phyloP scores from a whole-genome alignment of 352 stramenopile species.

The Hyaloperonospora arabidopsidis region DNA sequence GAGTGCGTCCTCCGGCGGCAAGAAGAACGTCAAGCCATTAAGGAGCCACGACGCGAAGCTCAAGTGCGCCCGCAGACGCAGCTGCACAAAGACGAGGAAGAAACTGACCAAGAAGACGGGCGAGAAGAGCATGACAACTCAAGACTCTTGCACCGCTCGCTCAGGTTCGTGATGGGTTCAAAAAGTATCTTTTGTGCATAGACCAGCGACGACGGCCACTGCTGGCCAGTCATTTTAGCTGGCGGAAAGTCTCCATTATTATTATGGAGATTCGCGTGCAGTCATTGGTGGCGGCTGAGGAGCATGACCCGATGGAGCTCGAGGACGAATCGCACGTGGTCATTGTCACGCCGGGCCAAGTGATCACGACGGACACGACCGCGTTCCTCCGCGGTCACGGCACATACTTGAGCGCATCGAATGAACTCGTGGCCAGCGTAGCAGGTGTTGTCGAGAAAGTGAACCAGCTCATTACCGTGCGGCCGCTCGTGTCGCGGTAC shows the following conservation, averaged over 20 bases:
- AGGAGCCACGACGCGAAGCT: constrained; percentile 51
- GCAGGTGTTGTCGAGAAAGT: constrained; percentile 93
- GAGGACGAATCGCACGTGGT: constrained; percentile 39
- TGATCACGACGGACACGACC: constrained; percentile 70
- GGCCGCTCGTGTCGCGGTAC: constrained; percentile 87
- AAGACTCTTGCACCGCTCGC: background rate
- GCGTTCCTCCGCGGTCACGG: constrained; percentile 89
- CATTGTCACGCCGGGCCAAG: constrained; percentile 64
- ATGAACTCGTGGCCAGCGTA: constrained; percentile 88
- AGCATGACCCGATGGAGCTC: constrained; percentile 25
- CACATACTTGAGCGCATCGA: constrained; percentile 86
- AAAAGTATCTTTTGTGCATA: no score
- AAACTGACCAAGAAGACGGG: constrained; percentile 67
- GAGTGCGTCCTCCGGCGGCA: constrained; percentile 66
- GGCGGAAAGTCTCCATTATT: background rate
- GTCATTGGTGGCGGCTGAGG: constrained; percentile 8
- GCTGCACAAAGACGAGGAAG: constrained; percentile 58
- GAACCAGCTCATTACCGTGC: constrained; percentile 94
- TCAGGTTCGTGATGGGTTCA: no score
- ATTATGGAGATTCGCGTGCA: constrained; percentile 40
- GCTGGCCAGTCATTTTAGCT: no score
- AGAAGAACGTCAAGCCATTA: constrained; percentile 64
- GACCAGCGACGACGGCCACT: no score
- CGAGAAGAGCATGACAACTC: constrained; percentile 57
- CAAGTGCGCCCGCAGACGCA: constrained; percentile 54